Conservation (phyloP, 306 rosid species). For the Quercus bicolor region DNA sequence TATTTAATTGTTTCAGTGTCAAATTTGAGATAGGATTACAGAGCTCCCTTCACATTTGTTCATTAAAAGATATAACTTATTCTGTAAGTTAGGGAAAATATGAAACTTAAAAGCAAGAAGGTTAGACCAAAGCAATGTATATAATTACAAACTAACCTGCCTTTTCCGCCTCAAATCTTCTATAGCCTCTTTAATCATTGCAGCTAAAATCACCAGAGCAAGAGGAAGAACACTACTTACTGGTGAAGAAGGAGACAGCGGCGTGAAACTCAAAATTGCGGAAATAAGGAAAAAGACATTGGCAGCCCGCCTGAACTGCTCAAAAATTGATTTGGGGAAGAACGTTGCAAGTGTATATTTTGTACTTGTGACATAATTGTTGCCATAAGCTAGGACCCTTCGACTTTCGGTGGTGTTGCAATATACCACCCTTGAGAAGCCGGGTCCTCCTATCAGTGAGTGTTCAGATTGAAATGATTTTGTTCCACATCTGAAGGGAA, state of each 20-base stretch:
- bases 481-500: constrained; percentile 69
- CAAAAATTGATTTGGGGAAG: constrained; percentile 82
- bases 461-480: constrained; percentile 67
- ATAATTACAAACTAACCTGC: constrained; percentile 41
- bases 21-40: too few relatives aligned
- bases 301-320: constrained; percentile 92
- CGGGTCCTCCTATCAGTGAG: constrained; percentile 88
- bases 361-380: constrained; percentile 79
- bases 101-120: background rate
- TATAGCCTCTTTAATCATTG: constrained; percentile 89
- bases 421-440: constrained; percentile 78
- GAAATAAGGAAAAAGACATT: constrained; percentile 73
- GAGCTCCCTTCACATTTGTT: too few relatives aligned
- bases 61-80: too few relatives aligned
- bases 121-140: background rate
- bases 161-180: constrained; percentile 77
- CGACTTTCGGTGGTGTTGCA: constrained; percentile 66
- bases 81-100: background rate
- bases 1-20: too few relatives aligned
- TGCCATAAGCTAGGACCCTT: constrained; percentile 44
- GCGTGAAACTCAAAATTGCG: constrained; percentile 67
- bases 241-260: constrained; percentile 81
- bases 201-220: constrained; percentile 65
- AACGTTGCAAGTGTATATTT: constrained; percentile 78
- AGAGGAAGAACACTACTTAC: constrained; percentile 82